Evolutionary conservation across 1,139 yeast species (phyloP), one percentile per base, ranked within the genome.

Genomic region (Yamadazyma triangularis): DNA sequence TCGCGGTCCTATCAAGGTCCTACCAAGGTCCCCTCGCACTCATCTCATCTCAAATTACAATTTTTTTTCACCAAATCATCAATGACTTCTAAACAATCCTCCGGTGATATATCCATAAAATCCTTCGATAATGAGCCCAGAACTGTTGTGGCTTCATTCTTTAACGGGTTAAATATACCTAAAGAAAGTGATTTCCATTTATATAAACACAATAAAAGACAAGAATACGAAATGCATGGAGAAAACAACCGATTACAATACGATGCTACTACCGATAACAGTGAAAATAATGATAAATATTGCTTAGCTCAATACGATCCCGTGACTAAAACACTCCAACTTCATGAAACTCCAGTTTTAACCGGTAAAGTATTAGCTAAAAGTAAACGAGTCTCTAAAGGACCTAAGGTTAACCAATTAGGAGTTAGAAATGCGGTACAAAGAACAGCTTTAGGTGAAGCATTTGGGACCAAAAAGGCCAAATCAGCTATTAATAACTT

Each of bases 391-490:
- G 56, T 56, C 24, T 62, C 63, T 40, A 63, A 62, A 28, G 84
- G 88, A 3, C 93, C 91, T 21, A 60, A 67, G 16, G 67, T 84
- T 37, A 77, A 70, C 56, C 77, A 72, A 47, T 57, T 61, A 22
- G 78, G 79, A 38, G 65, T 70, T 10, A 70, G 78, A 48, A 61
- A 66, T 44, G 58, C 68, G 25, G 64, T 67, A 10, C 86, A 84
- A 59, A 73, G 95, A 54, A 84, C 75, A 41, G 85, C 86, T 3
- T 71, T 91, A 49, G 98, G 98, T 51, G 91, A 87, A 58, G 93
- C 94, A 2, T 91, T 91, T 47, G 99, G 99, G 72, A 89, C 98
- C 39, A 87, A 86, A 62, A 89, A 81, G 61, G 96, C 97, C 39
- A 89, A 87, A 63, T 83, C 86, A 50, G 95, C 95, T 23, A 85